Conservation (phyloP, 2,329 filamentous ascomycete genomes). For the Aspergillus felis region DNA sequence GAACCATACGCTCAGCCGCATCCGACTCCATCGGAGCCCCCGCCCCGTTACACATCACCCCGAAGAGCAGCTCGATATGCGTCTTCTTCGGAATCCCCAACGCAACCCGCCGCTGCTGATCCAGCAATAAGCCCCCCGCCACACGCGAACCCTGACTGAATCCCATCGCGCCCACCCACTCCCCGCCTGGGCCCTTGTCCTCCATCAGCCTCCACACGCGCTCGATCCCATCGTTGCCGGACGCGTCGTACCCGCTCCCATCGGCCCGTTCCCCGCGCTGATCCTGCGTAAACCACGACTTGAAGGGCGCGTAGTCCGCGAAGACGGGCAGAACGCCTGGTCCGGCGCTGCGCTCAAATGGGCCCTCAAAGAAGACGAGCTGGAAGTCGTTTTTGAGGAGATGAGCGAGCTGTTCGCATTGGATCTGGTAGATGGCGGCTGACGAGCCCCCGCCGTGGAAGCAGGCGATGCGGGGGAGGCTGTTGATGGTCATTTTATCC, state of each 20-base stretch:
- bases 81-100: neutral
- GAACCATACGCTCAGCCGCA: slow-evolving; percentile 11
- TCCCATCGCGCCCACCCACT: slow-evolving; percentile 21
- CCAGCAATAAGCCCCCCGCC: slow-evolving; percentile 15
- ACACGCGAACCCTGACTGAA: slow-evolving; percentile 19
- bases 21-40: slow-evolving; percentile 19
- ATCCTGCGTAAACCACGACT: slow-evolving; percentile 18
- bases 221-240: slow-evolving; percentile 15
- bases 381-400: slow-evolving; percentile 13
- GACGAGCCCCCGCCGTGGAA: slow-evolving; percentile 22
- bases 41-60: slow-evolving; percentile 17
- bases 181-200: slow-evolving; percentile 4
- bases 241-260: slow-evolving; percentile 17
- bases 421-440: slow-evolving; percentile 14
- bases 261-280: slow-evolving; percentile 8
- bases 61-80: slow-evolving; percentile 10
- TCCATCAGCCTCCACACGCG: slow-evolving; percentile 16
- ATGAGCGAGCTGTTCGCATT: slow-evolving; percentile 15
- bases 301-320: slow-evolving; percentile 12
- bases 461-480: slow-evolving; percentile 18
- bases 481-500: neutral
- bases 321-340: slow-evolving; percentile 21
- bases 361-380: slow-evolving; percentile 19
- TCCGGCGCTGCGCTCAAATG: slow-evolving; percentile 13
- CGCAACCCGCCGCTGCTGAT: slow-evolving; percentile 15